phyloP scores from a whole-genome alignment of 345 rosid genomes.

The Camelina hispida region DNA sequence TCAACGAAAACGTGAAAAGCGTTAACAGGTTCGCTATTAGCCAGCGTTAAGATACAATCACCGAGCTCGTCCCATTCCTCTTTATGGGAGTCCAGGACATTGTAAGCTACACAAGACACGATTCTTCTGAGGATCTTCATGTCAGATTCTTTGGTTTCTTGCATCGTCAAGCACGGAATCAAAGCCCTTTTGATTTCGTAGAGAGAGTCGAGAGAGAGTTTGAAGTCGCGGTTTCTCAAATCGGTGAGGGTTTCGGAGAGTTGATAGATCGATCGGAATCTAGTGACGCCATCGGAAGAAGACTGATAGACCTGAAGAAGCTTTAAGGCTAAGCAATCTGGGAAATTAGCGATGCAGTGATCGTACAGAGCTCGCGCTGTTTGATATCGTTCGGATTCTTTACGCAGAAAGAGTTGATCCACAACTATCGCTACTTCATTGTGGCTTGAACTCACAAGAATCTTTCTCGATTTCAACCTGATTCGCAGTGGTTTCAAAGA shows the following conservation, averaged over 20 bases:
- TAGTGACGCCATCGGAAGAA: too few relatives aligned
- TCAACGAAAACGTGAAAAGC: conserved; percentile 22
- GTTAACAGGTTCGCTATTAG: not conserved
- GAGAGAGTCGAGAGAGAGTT: too few relatives aligned
- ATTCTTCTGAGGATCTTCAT: too few relatives aligned
- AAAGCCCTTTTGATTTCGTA: too few relatives aligned
- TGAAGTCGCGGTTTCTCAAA: too few relatives aligned
- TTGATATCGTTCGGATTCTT: not conserved
- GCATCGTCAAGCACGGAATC: too few relatives aligned
- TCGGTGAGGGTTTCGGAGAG: too few relatives aligned
- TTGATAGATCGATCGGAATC: too few relatives aligned
- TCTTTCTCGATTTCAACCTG: not conserved
- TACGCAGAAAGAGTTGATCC: not conserved
- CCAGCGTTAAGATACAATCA: not conserved
- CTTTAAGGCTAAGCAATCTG: not conserved
- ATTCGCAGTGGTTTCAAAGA: not conserved
- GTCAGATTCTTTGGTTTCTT: too few relatives aligned
- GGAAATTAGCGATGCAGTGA: not conserved
- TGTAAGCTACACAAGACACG: not conserved
- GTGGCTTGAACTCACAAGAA: not conserved
- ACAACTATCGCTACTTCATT: not conserved
- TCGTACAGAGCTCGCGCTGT: not conserved
- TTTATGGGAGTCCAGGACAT: not conserved
- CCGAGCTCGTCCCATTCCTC: conserved; percentile 37
- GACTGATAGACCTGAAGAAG: too few relatives aligned